Evolutionary conservation across 306 rosid genomes (phyloP).

Genomic region (Corylus americana): DNA sequence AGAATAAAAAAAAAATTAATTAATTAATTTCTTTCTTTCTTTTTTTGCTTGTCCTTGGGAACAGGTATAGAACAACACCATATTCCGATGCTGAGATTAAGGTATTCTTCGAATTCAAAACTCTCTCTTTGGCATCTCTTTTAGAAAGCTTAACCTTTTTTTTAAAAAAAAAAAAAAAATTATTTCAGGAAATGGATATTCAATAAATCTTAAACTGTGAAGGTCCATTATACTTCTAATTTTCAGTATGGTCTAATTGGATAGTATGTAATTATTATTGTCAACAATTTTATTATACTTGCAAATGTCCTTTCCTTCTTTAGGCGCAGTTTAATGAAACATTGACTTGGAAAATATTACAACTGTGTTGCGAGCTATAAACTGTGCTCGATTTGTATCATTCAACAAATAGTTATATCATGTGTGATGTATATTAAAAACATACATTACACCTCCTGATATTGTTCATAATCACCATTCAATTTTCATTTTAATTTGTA

Average conservation of each 20-base stretch:
- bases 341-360: background rate
- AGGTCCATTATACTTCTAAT: background rate
- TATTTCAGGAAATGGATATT: background rate
- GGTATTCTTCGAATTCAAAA: conserved; percentile 44
- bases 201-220: background rate
- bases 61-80: conserved; percentile 78
- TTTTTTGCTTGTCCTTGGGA: conserved; percentile 21
- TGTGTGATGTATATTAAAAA: background rate
- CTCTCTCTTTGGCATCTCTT: conserved; percentile 15
- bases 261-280: background rate
- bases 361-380: background rate
- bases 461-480: background rate
- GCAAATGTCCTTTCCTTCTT: background rate
- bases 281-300: background rate
- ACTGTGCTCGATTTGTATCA: conserved; percentile 3
- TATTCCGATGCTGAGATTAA: conserved; percentile 89
- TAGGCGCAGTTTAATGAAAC: background rate
- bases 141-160: background rate
- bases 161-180: background rate
- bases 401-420: conserved; percentile 17
- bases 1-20: background rate
- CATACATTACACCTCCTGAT: background rate
- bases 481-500: conserved; percentile 7
- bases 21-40: background rate
- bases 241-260: background rate